A percentile compares a stretch with the other conserved stretches of the same genome.
phyloP scores from a whole-genome alignment of 2,329 filamentous ascomycete species.

The Pseudogymnoascus sp. region DNA sequence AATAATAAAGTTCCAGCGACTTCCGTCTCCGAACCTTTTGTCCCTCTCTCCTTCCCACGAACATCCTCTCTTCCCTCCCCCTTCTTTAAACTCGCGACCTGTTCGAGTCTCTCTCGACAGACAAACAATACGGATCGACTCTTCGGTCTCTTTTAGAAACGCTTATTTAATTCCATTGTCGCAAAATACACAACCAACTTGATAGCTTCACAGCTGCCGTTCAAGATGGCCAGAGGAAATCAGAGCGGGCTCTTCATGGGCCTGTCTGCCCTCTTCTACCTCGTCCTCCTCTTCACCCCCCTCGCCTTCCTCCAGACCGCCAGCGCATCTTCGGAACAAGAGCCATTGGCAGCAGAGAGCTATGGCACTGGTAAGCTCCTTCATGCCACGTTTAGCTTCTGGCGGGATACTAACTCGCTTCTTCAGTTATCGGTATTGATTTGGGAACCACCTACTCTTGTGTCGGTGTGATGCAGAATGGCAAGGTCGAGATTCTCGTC shows the following conservation, averaged over 20 bases:
- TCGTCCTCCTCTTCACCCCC: slow-evolving; percentile 80
- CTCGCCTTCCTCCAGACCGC: slow-evolving; percentile 72
- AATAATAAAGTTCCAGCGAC: slow-evolving; percentile 8
- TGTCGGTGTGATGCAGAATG: slow-evolving; percentile 92
- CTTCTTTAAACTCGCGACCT: slow-evolving; percentile 6
- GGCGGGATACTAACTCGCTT: not conserved
- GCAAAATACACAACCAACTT: not conserved
- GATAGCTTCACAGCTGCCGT: slow-evolving; percentile 8
- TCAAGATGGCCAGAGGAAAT: slow-evolving; percentile 51
- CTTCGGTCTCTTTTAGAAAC: slow-evolving; percentile 1
- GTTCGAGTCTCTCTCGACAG: not conserved
- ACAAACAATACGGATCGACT: slow-evolving; percentile 2
- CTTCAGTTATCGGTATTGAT: slow-evolving; percentile 82
- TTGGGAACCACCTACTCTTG: slow-evolving; percentile 83
- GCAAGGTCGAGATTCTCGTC: slow-evolving; percentile 89
- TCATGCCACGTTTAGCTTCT: not conserved
- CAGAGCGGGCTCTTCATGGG: slow-evolving; percentile 63
- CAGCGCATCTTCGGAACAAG: slow-evolving; percentile 62
- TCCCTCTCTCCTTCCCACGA: slow-evolving; percentile 7
- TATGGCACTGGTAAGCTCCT: slow-evolving; percentile 58
- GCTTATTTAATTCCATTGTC: slow-evolving; percentile 1
- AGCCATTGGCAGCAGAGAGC: slow-evolving; percentile 53
- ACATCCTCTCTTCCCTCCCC: slow-evolving; percentile 10
- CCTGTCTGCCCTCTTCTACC: slow-evolving; percentile 87
- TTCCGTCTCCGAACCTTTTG: slow-evolving; percentile 18